Base-by-base conservation (phyloP, 495 filamentous ascomycete species). In the Neurospora sp. region DNA sequence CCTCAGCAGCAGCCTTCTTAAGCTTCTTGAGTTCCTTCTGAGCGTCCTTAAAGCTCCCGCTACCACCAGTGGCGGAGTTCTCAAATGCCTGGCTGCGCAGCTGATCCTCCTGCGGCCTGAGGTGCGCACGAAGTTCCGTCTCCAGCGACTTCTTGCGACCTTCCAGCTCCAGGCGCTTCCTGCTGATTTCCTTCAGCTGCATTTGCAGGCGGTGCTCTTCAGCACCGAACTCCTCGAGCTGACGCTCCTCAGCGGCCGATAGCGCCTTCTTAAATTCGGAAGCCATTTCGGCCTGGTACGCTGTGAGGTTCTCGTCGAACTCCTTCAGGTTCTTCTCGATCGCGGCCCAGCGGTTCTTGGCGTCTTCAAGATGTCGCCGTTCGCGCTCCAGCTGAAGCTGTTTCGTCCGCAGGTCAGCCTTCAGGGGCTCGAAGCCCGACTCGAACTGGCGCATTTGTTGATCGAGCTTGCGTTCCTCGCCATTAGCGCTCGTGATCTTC, bases 221-320 rank as follows among this genome's bases (percentile, higher is more conserved):
- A 31, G 84, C 83, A 75, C 86, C 90, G 18, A 97, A 88, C 12
- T 84, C 84, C 74, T 96, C 93, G 4, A 99, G 85, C 76, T 88
- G 89, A 40, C 86, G 86, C 81, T 98, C 96, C 83, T 99, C 96
- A 35, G 90, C 89, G 11, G 86, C 86, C 20, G 91, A 92, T 35
- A 99, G 86, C 20, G 92, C 89, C 79, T 98, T 98, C 83, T 96
- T 97, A 85, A 98, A 98, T 18, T 94, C 90, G 5, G 94, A 92
- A 1, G 86, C 86, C 70, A 97, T 80, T 79, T 99, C 96, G 12
- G 89, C 86, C 78, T 94, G 88, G 76, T 94, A 91, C 0, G 91
- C 89, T 40, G 79, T 85, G 72, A 94, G 86, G 74, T 92, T 91
- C 69, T 93, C 91, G 69, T 89, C 89, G 54, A 95, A 82, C 70